These are phyloP conservation scores for Trypanosoma avium DNA, from an alignment of 208 protist species.

Conservation along the genomic window DNA sequence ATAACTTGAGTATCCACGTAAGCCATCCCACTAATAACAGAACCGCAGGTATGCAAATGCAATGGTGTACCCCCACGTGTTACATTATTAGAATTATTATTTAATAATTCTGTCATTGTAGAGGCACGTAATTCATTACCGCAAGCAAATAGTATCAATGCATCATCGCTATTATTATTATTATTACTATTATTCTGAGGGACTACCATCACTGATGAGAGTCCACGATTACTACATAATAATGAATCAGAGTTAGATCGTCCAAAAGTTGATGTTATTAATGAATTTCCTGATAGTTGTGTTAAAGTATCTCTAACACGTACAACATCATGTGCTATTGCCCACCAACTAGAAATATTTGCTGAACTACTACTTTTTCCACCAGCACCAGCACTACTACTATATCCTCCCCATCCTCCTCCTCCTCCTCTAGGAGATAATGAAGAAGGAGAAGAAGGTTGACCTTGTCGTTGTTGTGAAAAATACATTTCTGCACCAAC, in stretches of 20 bases:
- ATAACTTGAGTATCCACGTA: background rate
- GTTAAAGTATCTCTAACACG: background rate
- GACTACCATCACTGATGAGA: constrained; percentile 23
- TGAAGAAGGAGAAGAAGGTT: too few species aligned
- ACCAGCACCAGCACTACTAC: too few species aligned
- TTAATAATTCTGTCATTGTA: constrained; percentile 23
- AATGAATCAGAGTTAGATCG: background rate
- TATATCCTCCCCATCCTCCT: too few species aligned
- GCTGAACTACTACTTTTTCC: too few species aligned
- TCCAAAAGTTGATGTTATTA: background rate
- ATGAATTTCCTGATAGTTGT: background rate
- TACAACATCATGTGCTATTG: constrained; percentile 28
- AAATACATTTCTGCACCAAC: constrained; percentile 21
- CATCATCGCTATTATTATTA: too few species aligned
- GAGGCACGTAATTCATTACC: constrained; percentile 42
- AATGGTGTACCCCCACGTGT: constrained; percentile 21
- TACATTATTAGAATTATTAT: too few species aligned
- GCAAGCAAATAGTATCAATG: constrained; percentile 26
- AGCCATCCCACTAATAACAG: constrained; percentile 23
- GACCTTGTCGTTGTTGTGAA: background rate
- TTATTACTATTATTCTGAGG: too few species aligned
- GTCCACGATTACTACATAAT: constrained; percentile 17
- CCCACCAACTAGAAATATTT: constrained; percentile 54
- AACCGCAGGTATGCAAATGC: constrained; percentile 20
- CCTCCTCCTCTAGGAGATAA: too few species aligned